Percentiles rank a stretch among this genome's conserved stretches.
These are phyloP conservation scores for Rosa hybrid DNA, from an alignment of 331 rosid species.

Conservation along the genomic window DNA sequence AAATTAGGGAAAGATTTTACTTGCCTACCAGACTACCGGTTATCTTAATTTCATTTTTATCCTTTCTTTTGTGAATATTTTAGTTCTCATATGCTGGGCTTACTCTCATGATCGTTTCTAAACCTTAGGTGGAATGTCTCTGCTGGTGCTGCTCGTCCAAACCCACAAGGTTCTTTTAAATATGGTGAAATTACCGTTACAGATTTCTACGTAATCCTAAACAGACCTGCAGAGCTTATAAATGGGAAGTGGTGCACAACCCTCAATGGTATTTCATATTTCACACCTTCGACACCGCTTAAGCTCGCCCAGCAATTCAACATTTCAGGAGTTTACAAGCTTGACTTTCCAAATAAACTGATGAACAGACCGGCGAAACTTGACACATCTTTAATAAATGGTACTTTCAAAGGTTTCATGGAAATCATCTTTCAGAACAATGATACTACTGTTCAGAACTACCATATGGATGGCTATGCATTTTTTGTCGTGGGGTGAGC, in stretches of 20 bases:
- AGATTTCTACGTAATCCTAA: slow-evolving; percentile 71
- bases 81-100: slow-evolving; percentile 5
- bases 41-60: neutral
- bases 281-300: slow-evolving; percentile 84
- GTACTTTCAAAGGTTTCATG: slow-evolving; percentile 79
- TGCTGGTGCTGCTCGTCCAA: slow-evolving; percentile 97
- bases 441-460: slow-evolving; percentile 77
- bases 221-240: slow-evolving; percentile 83
- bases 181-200: slow-evolving; percentile 82
- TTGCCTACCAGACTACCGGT: neutral
- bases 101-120: slow-evolving; percentile 20
- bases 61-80: neutral
- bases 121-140: slow-evolving; percentile 76
- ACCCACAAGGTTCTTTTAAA: slow-evolving; percentile 90
- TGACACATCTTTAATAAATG: slow-evolving; percentile 87
- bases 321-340: slow-evolving; percentile 81
- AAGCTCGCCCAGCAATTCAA: slow-evolving; percentile 75
- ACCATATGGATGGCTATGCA: slow-evolving; percentile 94
- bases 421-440: slow-evolving; percentile 93
- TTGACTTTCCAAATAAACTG: slow-evolving; percentile 78
- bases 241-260: slow-evolving; percentile 84
- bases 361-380: slow-evolving; percentile 80
- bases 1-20: neutral
- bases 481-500: slow-evolving; percentile 92
- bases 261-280: slow-evolving; percentile 84